Base-by-base conservation (phyloP, 768 basidiomycete species). In the Tulasnella sp. region DNA sequence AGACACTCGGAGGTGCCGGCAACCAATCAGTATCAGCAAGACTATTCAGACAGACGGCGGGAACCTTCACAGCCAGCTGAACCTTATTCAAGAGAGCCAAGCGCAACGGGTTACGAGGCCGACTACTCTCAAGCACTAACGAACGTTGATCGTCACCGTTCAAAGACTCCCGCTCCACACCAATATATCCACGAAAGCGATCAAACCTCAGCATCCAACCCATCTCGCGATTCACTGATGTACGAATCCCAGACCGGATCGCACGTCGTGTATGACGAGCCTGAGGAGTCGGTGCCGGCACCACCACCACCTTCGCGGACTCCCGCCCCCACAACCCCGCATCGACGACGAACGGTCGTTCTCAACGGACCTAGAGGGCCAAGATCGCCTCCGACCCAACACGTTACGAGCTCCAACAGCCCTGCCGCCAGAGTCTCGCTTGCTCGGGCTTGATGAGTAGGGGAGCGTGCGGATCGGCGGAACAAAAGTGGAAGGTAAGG, bases 1-100 rank as follows among this genome's bases (percentile, higher is more conserved):
- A 67, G 61, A 67, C 61, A 67, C 26, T 67, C 61, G 5, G 61
- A 67, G 13, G 61, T 67, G 61, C 26, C 32, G 61, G 61, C 29
- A 15, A 35, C 61, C 4, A 5, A 67, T 5, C 61, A 67, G 11
- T 67, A 67, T 32, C 61, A 32, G 61, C 61, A 67, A 18, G 61
- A 67, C 61, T 67, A 67, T 29, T 67, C 61, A 15, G 61, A 67
- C 29, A 35, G 61, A 67, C 29, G 61, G 61, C 61, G 61, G 32
- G 61, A 67, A 16, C 26, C 26, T 67, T 29, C 26, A 67, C 61
- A 67, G 61, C 29, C 61, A 26, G 26, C 29, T 35, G 61, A 67
- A 67, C 61, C 61, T 67, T 67, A 67, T 67, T 67, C 61, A 67
- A 67, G 61, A 67, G 61, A 67, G 32, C 61, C 61, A 67, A 67